phyloP scores from a whole-genome alignment of 139 green algal genomes.

The Haematococcus lacustris region DNA sequence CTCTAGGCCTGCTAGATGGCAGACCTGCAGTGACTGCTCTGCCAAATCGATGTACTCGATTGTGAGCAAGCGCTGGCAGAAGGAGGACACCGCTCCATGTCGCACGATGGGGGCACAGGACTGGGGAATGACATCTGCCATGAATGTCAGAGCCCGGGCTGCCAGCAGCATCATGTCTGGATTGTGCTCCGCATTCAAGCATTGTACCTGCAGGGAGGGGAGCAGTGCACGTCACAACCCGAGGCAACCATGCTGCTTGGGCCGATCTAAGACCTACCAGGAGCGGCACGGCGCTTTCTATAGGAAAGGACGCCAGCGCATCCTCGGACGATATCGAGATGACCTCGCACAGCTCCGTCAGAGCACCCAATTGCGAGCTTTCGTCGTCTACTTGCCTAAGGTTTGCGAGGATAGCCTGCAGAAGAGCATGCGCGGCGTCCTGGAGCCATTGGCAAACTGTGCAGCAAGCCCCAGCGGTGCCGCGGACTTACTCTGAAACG shows the following conservation, averaged over 20 bases:
- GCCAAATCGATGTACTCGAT: constrained; percentile 98
- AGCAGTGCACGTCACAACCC: background rate
- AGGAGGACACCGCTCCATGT: constrained; percentile 69
- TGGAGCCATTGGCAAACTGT: no score
- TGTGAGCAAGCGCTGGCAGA: constrained; percentile 80
- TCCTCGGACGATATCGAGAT: constrained; percentile 89
- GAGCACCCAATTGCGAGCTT: constrained; percentile 59
- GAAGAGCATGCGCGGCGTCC: background rate
- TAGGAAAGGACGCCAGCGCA: constrained; percentile 65
- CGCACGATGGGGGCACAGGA: constrained; percentile 72
- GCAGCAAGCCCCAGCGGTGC: no score
- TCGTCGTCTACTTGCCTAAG: constrained; percentile 76
- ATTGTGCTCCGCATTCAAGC: constrained; percentile 82
- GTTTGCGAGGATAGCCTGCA: constrained; percentile 55
- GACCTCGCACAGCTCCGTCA: constrained; percentile 86
- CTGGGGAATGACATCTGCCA: constrained; percentile 82
- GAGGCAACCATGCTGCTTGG: background rate
- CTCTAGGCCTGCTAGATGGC: no score
- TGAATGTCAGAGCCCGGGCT: constrained; percentile 81
- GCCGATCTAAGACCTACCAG: constrained; percentile 56
- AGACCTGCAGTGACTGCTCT: constrained; percentile 82
- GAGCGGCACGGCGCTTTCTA: constrained; percentile 79
- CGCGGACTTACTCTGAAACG: constrained; percentile 25
- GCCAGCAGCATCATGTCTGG: constrained; percentile 93
- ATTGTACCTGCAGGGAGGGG: constrained; percentile 44